Evolutionary conservation across 1,139 yeast species (phyloP), one percentile per base, ranked within the genome.

Genomic region (Taphrina wiesneri): DNA sequence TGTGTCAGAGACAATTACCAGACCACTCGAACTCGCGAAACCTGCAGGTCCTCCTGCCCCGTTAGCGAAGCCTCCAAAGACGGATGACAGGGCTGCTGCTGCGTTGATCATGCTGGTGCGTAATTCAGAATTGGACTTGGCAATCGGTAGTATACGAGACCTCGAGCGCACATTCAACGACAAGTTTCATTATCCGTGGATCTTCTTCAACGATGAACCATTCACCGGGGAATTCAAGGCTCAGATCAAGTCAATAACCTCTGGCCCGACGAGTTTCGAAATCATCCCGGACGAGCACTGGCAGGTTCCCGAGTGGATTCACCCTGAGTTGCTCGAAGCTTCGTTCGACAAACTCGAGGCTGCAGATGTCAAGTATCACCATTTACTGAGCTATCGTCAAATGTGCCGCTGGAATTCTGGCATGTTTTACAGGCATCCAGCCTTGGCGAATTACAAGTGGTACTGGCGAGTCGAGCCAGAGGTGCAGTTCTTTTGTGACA

Each of bases 401-500:
- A 91, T 91, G 97, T 91, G 97, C 77, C 86, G 97, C 75, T 91
- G 81, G 75, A 96, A 91, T 76, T 86, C 93, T 30, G 97, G 97
- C 0, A 88, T 90, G 77, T 90, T 91, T 79, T 91, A 85, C 81
- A 82, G 89, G 77, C 95, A 89, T 73, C 86, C 85, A 59, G 75
- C 88, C 57, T 78, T 90, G 82, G 81, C 80, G 68, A 86, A 87
- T 49, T 90, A 86, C 76, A 90, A 87, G 71, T 90, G 86, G 79
- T 91, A 90, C 80, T 91, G 97, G 97, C 86, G 97, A 77, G 96
- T 91, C 68, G 97, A 91, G 77, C 96, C 97, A 32, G 93, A 87
- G 73, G 85, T 89, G 74, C 81, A 83, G 72, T 81, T 90, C 68
- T 87, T 78, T 75, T 90, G 96, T 80, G 93, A 90, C 75, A 81